Evolutionary conservation across 768 basidiomycete genomes (phyloP), one percentile per base, ranked within the genome.

Genomic region (Lentinula aciculospora): DNA sequence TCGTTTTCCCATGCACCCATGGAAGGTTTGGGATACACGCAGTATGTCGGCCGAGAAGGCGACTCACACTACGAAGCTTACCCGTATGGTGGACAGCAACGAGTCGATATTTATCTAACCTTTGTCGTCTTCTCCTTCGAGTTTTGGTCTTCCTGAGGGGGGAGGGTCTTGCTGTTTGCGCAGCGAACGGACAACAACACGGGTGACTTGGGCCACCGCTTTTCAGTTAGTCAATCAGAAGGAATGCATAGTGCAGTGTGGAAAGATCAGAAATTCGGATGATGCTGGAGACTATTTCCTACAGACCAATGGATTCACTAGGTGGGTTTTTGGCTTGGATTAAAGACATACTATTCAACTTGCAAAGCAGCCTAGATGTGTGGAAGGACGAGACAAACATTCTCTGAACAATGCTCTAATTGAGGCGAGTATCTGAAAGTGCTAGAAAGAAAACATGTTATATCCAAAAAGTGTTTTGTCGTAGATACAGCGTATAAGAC

Each of bases 321-420:
- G 72, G 75, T 1, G 82, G 80, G 1, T 60, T 78, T 57, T 68
- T 78, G 15, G 72, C 75, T n/a, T 79, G 76, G 77, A 76, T 79
- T 32, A 72, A 72, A 40, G 77, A 78, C 55, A 79, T 78, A 46
- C 58, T 76, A 5, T 57, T 66, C 21, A 34, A 34, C 0, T 31
- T 65, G 39, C 57, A 62, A 27, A 61, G 64, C 39, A 65, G 65
- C 3, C 66, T 61, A 28, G 68, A 67, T 44, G 62, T 63, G 4
- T 72, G 69, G 68, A 63, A 72, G 48, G 65, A 68, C 45, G 67
- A 70, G 51, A 48, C 50, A 40, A 63, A 71, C 36, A 65, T 76
- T 23, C 74, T 72, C 1, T 76, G 74, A 73, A 66, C 68, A 3
- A 74, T 74, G 58, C 62, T 76, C 23, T 73, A 74, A 56, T 67